phyloP scores from a whole-genome alignment of 441 rosid genomes.

The Populus hybrid region DNA sequence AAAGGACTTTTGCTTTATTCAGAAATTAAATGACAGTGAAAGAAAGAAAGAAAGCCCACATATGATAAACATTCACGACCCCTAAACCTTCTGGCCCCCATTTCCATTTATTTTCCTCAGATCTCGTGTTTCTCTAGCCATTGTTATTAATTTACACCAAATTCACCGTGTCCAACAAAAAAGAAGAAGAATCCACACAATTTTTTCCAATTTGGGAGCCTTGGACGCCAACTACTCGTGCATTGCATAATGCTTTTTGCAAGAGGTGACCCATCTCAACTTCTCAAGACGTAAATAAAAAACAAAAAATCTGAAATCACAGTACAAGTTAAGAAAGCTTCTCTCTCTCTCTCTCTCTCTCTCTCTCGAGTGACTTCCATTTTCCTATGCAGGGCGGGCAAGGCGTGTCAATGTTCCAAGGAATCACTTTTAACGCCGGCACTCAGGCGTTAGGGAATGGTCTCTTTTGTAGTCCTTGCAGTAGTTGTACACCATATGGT shows the following conservation, averaged over 20 bases:
- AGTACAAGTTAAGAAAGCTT: constrained; percentile 1
- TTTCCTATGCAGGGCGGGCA: background rate
- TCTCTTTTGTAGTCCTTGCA: constrained; percentile 74
- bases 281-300: constrained; percentile 27
- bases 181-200: background rate
- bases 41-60: background rate
- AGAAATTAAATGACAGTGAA: constrained; percentile 28
- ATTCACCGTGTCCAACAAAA: background rate
- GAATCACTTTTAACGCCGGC: constrained; percentile 27
- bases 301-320: constrained; percentile 8
- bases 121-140: background rate
- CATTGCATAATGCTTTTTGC: constrained; percentile 15
- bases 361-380: background rate
- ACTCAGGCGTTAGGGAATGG: constrained; percentile 84
- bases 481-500: constrained; percentile 67
- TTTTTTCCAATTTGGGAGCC: constrained; percentile 12
- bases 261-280: constrained; percentile 35
- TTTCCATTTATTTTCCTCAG: background rate
- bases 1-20: constrained; percentile 26
- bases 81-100: background rate
- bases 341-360: too few species aligned
- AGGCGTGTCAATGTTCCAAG: background rate
- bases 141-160: constrained; percentile 15
- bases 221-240: constrained; percentile 25
- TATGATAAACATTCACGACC: constrained; percentile 9